Conservation (phyloP, 495 filamentous ascomycete species). For the Talaromyces proteolyticus region DNA sequence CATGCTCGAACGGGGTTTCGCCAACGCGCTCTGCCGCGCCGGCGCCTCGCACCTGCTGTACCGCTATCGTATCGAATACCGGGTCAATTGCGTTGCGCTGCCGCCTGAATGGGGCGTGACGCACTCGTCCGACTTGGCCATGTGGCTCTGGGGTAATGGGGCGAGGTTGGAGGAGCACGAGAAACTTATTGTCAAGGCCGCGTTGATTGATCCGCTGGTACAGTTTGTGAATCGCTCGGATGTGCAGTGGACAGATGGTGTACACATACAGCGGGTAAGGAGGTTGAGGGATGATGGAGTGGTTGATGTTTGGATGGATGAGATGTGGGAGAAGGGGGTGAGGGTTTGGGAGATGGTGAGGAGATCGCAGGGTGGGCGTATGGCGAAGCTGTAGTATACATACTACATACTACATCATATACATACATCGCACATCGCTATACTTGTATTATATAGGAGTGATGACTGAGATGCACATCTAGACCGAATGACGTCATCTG, state of each 20-base stretch:
- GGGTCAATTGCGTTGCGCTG: slow-evolving; percentile 33
- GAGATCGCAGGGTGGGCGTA: background rate
- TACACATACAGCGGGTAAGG: slow-evolving; percentile 23
- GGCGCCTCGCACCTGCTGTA: slow-evolving; percentile 24
- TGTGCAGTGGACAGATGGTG: slow-evolving; percentile 26
- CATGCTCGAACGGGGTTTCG: slow-evolving; percentile 35
- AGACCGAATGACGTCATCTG: too few relatives aligned
- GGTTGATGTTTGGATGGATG: slow-evolving; percentile 24
- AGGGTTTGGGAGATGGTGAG: slow-evolving; percentile 1
- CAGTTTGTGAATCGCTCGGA: slow-evolving; percentile 35
- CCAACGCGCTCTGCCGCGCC: slow-evolving; percentile 21
- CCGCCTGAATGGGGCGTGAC: slow-evolving; percentile 50
- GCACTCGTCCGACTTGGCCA: slow-evolving; percentile 47
- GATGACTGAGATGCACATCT: too few relatives aligned
- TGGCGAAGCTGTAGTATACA: background rate
- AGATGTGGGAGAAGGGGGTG: slow-evolving; percentile 9
- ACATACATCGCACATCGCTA: background rate
- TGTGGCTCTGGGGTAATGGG: slow-evolving; percentile 55
- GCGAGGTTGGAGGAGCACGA: slow-evolving; percentile 29
- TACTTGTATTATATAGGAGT: too few relatives aligned
- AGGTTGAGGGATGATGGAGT: slow-evolving; percentile 35
- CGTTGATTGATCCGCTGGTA: slow-evolving; percentile 36
- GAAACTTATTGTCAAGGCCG: slow-evolving; percentile 27
- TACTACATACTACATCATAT: background rate
- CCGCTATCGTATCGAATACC: slow-evolving; percentile 46